Evolutionary conservation across 2,329 filamentous ascomycete species (phyloP), one percentile per base, ranked within the genome.

Genomic region (Fusarium austroafricanum): DNA sequence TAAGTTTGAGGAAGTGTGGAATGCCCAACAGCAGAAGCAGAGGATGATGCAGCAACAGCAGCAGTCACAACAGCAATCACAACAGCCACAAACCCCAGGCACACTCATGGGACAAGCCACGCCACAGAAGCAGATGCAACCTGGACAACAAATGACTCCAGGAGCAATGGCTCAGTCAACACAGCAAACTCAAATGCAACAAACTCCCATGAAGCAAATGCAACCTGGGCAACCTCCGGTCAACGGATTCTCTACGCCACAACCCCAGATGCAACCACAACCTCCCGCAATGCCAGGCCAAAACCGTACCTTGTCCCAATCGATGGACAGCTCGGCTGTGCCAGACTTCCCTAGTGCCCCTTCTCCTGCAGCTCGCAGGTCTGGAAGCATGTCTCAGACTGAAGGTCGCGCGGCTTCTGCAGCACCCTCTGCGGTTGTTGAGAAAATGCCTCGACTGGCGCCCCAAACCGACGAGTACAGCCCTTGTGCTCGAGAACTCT

Each of bases 1-100:
- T 26, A 86, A 89, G 31, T 97, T 97, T 68, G 94, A 97, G 76
- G 87, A 90, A 61, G 86, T 86, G 3, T 91, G 86, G 82, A 75
- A 85, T 35, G 81, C 83, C 33, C 86, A 87, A 70, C 87, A 88
- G 64, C 83, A 83, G 67, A 83, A 82, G 26, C 81, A 83, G 42
- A 83, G 84, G 71, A 83, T 86, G 75, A 80, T 84, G 52, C 84
- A 88, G 64, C 81, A 84, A 80, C 68, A 82, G 18, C 81, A 82
- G 11, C 81, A 81, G 20, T 73, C 76, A 2, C 75, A 76, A 12
- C 75, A 75, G 8, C 76, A 75, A 6, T 74, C 73, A 2, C 73
- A 76, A 2, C 77, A 78, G 2, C 81, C 80, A 46, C 81, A 70
- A 39, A 59, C 79, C 53, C 80, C 78, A 17, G 70, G 70, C 42